Conservation (phyloP, 2,329 filamentous ascomycete genomes). For the Talaromyces sp. region DNA sequence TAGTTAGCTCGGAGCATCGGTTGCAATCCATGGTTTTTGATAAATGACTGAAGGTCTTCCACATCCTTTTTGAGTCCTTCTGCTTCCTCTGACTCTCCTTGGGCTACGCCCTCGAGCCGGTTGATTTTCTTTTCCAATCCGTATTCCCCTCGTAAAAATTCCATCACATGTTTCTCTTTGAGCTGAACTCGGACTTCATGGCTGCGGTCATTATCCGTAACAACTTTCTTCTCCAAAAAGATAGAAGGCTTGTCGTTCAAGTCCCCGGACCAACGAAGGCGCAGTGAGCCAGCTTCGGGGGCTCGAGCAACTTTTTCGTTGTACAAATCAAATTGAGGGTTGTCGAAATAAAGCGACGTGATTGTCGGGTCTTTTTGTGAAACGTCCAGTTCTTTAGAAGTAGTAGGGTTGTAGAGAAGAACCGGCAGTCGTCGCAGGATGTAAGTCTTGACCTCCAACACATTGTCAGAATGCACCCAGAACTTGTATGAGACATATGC, state of each 20-base stretch:
- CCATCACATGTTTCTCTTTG: conserved; percentile 90
- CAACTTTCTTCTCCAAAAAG: conserved; percentile 81
- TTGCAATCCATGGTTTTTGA: conserved; percentile 70
- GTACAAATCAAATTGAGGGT: conserved; percentile 77
- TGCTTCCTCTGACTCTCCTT: conserved; percentile 60
- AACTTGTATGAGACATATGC: conserved; percentile 86
- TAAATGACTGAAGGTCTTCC: conserved; percentile 71
- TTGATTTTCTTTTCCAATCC: conserved; percentile 84
- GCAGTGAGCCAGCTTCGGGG: conserved; percentile 71
- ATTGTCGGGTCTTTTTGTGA: conserved; percentile 77
- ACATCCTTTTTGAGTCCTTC: conserved; percentile 67
- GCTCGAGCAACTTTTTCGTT: conserved; percentile 73
- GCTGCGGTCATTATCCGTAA: conserved; percentile 69
- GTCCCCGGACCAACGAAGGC: conserved; percentile 88
- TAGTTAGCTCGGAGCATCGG: conserved; percentile 90
- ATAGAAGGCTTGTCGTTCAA: conserved; percentile 74
- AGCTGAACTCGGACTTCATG: conserved; percentile 75
- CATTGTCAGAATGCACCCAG: conserved; percentile 93
- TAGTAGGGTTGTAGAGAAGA: conserved; percentile 84
- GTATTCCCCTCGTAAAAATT: conserved; percentile 81
- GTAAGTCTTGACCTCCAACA: conserved; percentile 93
- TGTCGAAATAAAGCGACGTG: conserved; percentile 96
- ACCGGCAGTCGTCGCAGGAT: conserved; percentile 87
- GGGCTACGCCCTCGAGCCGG: conserved; percentile 74
- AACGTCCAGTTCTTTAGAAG: conserved; percentile 74